phyloP scores from a whole-genome alignment of 768 basidiomycete genomes.

The Pholiota molesta region DNA sequence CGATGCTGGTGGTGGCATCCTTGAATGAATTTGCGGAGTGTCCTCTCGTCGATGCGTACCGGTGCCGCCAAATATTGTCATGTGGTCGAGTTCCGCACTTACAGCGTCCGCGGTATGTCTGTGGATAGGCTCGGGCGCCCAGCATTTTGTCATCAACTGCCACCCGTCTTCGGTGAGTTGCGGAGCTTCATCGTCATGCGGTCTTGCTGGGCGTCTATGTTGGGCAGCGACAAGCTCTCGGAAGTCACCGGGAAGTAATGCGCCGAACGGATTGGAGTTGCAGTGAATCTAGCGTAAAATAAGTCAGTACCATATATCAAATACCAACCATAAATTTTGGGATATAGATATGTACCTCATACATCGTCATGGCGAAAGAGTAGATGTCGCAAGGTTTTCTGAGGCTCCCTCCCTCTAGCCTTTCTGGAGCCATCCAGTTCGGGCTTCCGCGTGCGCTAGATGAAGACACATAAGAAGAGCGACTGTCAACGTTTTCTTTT shows the following conservation, averaged over 20 bases:
- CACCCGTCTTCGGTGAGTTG: background rate
- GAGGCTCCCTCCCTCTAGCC: constrained; percentile 14
- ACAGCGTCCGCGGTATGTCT: background rate
- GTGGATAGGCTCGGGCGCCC: background rate
- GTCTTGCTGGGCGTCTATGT: background rate
- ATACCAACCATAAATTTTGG: background rate
- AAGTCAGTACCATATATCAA: background rate
- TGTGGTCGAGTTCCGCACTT: background rate
- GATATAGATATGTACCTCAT: constrained; percentile 18
- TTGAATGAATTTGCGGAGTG: background rate
- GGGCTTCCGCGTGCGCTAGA: constrained; percentile 9
- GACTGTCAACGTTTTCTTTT: constrained; percentile 21
- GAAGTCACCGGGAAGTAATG: background rate
- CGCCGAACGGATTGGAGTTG: background rate
- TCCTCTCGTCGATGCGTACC: background rate
- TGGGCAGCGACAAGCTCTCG: background rate
- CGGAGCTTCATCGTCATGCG: background rate
- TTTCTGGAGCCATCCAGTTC: constrained; percentile 23
- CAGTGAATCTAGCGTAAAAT: background rate
- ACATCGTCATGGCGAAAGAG: constrained; percentile 26
- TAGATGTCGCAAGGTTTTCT: constrained; percentile 23
- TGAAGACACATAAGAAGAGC: constrained; percentile 2
- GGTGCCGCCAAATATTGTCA: background rate
- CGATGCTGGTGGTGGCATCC: background rate
- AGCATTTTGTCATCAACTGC: background rate